phyloP scores from a whole-genome alignment of 2,329 filamentous ascomycete species.

The Sphaerulina musiva region DNA sequence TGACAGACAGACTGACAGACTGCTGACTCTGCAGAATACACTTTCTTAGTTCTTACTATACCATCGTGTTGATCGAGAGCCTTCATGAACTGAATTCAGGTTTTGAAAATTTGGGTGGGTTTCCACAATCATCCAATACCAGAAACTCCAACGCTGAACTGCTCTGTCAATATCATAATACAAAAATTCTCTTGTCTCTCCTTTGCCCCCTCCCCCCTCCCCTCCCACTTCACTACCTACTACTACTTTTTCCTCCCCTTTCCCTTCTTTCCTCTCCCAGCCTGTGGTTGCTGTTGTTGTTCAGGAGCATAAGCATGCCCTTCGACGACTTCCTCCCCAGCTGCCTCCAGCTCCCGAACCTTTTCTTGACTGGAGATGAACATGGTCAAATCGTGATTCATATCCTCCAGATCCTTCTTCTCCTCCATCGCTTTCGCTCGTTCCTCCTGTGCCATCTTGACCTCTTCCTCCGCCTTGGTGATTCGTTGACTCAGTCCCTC shows the following conservation, averaged over 20 bases:
- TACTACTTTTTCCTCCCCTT: slow-evolving; percentile 36
- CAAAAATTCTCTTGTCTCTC: too few species aligned
- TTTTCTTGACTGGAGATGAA: slow-evolving; percentile 82
- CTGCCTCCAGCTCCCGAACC: slow-evolving; percentile 55
- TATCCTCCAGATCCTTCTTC: slow-evolving; percentile 70
- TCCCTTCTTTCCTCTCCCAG: slow-evolving; percentile 38
- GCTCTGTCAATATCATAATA: too few species aligned
- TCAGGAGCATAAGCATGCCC: slow-evolving; percentile 41
- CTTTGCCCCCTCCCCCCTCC: too few species aligned
- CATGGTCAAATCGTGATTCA: slow-evolving; percentile 80
- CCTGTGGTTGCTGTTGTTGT: slow-evolving; percentile 3
- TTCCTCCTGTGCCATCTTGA: slow-evolving; percentile 50
- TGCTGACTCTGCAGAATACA: too few species aligned
- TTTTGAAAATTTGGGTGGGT: too few species aligned
- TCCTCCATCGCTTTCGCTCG: slow-evolving; percentile 40
- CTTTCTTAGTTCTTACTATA: too few species aligned
- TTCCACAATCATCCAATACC: too few species aligned
- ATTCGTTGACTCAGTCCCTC: slow-evolving; percentile 79
- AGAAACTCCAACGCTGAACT: too few species aligned
- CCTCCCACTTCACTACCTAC: too few species aligned
- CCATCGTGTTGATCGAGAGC: too few species aligned
- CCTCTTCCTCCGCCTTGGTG: slow-evolving; percentile 56
- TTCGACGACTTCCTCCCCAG: slow-evolving; percentile 68
- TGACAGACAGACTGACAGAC: too few species aligned
- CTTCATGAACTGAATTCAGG: too few species aligned